Evolutionary conservation across 2,329 filamentous ascomycete genomes (phyloP).

Genomic region (Akanthomyces muscarius): DNA sequence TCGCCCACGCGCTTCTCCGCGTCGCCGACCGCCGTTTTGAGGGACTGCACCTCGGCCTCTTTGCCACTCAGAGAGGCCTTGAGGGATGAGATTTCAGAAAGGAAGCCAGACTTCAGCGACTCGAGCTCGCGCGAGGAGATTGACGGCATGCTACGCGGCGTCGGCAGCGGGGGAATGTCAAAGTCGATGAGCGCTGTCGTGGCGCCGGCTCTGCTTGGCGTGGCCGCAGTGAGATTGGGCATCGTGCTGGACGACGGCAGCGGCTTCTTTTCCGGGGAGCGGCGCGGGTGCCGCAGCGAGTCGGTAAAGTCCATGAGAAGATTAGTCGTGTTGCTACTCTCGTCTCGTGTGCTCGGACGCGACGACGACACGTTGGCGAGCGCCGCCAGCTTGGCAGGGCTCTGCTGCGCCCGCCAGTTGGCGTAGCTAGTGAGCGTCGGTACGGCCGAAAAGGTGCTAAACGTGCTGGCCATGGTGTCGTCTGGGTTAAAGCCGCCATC

Average conservation of each 20-base stretch:
- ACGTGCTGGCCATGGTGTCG: conserved; percentile 73
- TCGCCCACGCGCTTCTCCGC: conserved; percentile 90
- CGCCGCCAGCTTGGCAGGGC: conserved; percentile 52
- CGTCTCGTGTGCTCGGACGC: conserved; percentile 33
- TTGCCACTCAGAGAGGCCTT: conserved; percentile 89
- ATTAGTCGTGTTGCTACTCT: conserved; percentile 64
- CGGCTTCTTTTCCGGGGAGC: conserved; percentile 44
- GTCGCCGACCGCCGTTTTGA: conserved; percentile 83
- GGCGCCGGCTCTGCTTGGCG: conserved; percentile 41
- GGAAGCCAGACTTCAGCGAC: conserved; percentile 81
- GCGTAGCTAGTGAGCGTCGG: conserved; percentile 84
- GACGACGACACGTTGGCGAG: conserved; percentile 34
- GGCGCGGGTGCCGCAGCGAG: conserved; percentile 50
- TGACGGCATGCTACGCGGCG: conserved; percentile 83
- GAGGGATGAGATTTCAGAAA: conserved; percentile 91
- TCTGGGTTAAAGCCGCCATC: conserved; percentile 48
- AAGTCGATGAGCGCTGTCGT: conserved; percentile 68
- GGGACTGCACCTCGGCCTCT: conserved; percentile 82
- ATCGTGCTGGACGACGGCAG: conserved; percentile 32
- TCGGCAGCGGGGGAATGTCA: conserved; percentile 89
- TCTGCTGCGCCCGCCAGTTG: conserved; percentile 57
- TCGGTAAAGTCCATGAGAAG: conserved; percentile 86
- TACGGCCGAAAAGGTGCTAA: conserved; percentile 86
- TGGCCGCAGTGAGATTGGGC: conserved; percentile 29
- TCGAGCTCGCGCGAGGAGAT: conserved; percentile 92